Evolutionary conservation across 805 yeast species (phyloP), one percentile per base, ranked within the genome.

Genomic region (Wickerhamiella dianesei): DNA sequence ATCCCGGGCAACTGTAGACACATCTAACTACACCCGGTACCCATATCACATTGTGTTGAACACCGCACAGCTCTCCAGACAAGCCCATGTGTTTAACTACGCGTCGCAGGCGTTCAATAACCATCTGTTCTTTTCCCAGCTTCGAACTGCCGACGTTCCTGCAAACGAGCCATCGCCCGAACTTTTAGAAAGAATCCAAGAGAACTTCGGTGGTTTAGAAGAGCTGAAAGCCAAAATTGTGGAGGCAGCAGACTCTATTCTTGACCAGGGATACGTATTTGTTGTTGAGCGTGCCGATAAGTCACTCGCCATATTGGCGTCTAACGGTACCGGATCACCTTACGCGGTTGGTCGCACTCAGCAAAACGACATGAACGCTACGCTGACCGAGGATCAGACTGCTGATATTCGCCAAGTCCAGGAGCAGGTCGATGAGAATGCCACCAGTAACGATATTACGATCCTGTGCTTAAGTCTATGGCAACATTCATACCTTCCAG

Each of bases 261-360:
- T 80, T 50, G 96, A 97, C 44, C 89, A 85, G 63, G 98, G 98
- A 2, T 79, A 73, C 64, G 82, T 88, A 9, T 92, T 96, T 92
- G 68, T 92, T 17, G 80, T 87, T 19, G 94, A 89, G 48, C 64
- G 70, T 62, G 61, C 61, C 8, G 53, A 53, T 45, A 65, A 67
- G 53, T 47, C 71, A 29, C 70, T 92, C 56, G 79, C 76, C 44
- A 68, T 92, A 6, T 65, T 84, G 48, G 82, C 86, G 64, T 81
- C 95, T n/a, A 86, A 86, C 65, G 86, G 85, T 59, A 79, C 88
- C 4, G 97, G 97, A 3, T 72, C 84, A 4, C 94, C 95, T 25
- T 80, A 79, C 55, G 75, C 80, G 43, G 62, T 70, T 72, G 59
- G 59, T 36, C 59, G 70, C 36, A 76, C 79, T 59, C 94, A 85